A percentile compares a stretch with the other conserved stretches of the same genome.
Conservation (phyloP, 2,329 filamentous ascomycete species). For the Sclerotinia sclerotiorum region DNA sequence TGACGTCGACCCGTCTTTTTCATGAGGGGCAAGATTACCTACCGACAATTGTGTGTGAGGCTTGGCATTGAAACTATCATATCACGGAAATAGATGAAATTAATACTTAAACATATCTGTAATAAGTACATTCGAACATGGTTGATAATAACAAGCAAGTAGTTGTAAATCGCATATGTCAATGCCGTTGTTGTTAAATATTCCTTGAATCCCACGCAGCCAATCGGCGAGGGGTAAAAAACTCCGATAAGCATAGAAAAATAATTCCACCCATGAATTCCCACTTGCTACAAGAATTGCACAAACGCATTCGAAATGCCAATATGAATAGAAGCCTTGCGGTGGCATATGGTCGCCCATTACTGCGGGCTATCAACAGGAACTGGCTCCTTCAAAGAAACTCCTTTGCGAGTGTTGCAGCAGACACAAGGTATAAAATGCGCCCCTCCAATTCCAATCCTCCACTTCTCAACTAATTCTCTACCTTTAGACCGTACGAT, state of each 20-base stretch:
- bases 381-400: constrained; percentile 20
- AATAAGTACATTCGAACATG: neutral
- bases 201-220: neutral
- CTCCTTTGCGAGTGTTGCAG: constrained; percentile 20
- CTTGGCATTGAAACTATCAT: neutral
- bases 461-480: neutral
- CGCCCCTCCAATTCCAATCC: neutral
- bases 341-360: constrained; percentile 23
- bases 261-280: neutral
- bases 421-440: constrained; percentile 20
- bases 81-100: neutral
- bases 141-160: neutral
- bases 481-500: constrained; percentile 58
- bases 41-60: no score
- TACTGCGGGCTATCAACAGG: neutral
- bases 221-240: constrained; percentile 14
- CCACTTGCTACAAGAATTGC: neutral
- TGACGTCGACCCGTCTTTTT: neutral
- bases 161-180: neutral
- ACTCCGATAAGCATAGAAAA: constrained; percentile 14
- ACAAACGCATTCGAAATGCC: constrained; percentile 27
- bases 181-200: neutral
- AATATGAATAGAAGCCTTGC: constrained; percentile 34
- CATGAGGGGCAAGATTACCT: no score
- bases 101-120: neutral